These are phyloP conservation scores for Adansonia rubrostipa DNA, from an alignment of 441 rosid species.

Conservation along the genomic window DNA sequence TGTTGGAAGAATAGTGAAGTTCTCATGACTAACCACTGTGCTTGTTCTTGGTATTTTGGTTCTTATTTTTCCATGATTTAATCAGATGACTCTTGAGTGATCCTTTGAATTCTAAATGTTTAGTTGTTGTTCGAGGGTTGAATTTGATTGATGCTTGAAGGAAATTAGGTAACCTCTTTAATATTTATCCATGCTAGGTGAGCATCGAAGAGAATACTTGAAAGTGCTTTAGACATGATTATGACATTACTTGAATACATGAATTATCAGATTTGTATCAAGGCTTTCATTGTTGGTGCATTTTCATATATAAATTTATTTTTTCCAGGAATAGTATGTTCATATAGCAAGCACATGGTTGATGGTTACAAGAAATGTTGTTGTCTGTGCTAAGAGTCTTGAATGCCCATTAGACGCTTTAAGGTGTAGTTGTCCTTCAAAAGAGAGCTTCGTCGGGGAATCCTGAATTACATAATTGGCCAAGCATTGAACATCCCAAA, in stretches of 20 bases:
- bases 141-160: neutral
- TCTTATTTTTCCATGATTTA: neutral
- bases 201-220: neutral
- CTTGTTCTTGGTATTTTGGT: neutral
- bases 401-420: constrained; percentile 8
- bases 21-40: neutral
- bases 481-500: constrained; percentile 14
- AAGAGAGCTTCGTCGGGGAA: constrained; percentile 12
- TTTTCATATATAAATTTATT: neutral
- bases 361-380: neutral
- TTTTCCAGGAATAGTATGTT: neutral
- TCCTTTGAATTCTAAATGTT: neutral
- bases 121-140: neutral
- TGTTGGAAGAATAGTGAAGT: neutral
- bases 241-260: too few species aligned
- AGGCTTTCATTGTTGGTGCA: neutral
- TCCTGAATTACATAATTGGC: constrained; percentile 7
- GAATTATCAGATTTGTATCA: too few species aligned
- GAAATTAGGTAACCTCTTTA: neutral
- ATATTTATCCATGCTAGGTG: neutral
- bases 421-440: neutral
- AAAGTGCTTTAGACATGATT: too few species aligned
- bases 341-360: constrained; percentile 18
- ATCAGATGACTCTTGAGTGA: neutral
- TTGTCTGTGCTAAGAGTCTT: constrained; percentile 7